phyloP scores from a whole-genome alignment of 1,284 basidiomycete species.

The Cystobasidium pallidum region DNA sequence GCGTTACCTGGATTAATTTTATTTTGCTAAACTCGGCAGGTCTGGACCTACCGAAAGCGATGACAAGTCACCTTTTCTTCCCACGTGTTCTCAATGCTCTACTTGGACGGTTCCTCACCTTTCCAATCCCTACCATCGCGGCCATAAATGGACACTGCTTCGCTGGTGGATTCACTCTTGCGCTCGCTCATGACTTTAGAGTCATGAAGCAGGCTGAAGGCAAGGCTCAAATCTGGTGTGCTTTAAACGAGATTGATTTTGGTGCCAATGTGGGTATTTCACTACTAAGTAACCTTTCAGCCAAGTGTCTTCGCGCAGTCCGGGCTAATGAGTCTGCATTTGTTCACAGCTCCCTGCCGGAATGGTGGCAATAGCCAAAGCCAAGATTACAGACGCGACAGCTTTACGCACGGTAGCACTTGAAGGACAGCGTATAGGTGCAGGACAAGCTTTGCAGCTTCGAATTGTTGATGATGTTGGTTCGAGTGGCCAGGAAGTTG shows the following conservation, averaged over 20 bases:
- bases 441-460: constrained; percentile 27
- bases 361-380: constrained; percentile 40
- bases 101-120: constrained; percentile 49
- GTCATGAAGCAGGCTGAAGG: constrained; percentile 48
- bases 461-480: constrained; percentile 30
- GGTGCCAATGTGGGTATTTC: constrained; percentile 17
- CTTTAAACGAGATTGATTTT: constrained; percentile 50
- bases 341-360: constrained; percentile 28
- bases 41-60: constrained; percentile 38
- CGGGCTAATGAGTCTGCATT: no score
- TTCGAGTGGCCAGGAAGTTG: constrained; percentile 10
- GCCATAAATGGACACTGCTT: constrained; percentile 54
- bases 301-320: no score
- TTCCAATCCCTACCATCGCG: constrained; percentile 52
- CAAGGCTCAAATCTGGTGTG: constrained; percentile 42
- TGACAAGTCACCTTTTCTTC: constrained; percentile 38
- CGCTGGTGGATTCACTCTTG: constrained; percentile 52
- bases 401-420: constrained; percentile 31
- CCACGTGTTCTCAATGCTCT: constrained; percentile 39
- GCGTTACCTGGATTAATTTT: no score
- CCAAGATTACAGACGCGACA: constrained; percentile 27
- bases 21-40: background rate
- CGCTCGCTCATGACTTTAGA: constrained; percentile 51
- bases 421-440: constrained; percentile 37
- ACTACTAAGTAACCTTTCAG: no score